These are phyloP conservation scores for Areca catechu DNA, from an alignment of 176 grass and related monocot genomes.

Conservation along the genomic window DNA sequence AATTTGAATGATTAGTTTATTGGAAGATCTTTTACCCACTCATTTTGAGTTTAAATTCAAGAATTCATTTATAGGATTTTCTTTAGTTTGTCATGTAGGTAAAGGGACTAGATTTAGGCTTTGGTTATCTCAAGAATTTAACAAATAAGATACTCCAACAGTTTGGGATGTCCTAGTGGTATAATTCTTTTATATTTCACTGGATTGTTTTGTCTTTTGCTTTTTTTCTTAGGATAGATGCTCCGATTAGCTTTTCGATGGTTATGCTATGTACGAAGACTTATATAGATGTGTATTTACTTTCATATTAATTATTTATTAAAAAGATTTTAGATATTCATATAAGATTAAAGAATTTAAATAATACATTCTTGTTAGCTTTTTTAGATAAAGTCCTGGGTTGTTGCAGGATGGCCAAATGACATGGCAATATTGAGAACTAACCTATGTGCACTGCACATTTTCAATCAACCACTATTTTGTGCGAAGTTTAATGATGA, in stretches of 20 bases:
- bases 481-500: not conserved
- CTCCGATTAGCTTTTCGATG: too few relatives aligned
- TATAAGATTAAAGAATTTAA: too few relatives aligned
- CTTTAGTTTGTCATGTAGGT: constrained; percentile 54
- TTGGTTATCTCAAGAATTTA: constrained; percentile 36
- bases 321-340: too few relatives aligned
- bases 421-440: not conserved
- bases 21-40: not conserved
- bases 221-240: constrained; percentile 1
- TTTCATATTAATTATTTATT: too few relatives aligned
- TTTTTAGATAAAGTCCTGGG: too few relatives aligned
- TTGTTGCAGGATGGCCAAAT: too few relatives aligned
- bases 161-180: constrained; percentile 56
- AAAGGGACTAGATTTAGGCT: constrained; percentile 47
- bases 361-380: too few relatives aligned
- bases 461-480: not conserved
- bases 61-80: constrained; percentile 1
- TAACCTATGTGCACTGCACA: not conserved
- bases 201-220: constrained; percentile 1
- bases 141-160: constrained; percentile 38
- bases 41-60: not conserved
- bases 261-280: too few relatives aligned
- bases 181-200: constrained; percentile 2
- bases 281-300: too few relatives aligned
- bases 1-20: not conserved